Percentiles rank a stretch among this genome's conserved stretches.
Conservation (phyloP, 1,284 basidiomycete species). For the Sporisorium sorghi region DNA sequence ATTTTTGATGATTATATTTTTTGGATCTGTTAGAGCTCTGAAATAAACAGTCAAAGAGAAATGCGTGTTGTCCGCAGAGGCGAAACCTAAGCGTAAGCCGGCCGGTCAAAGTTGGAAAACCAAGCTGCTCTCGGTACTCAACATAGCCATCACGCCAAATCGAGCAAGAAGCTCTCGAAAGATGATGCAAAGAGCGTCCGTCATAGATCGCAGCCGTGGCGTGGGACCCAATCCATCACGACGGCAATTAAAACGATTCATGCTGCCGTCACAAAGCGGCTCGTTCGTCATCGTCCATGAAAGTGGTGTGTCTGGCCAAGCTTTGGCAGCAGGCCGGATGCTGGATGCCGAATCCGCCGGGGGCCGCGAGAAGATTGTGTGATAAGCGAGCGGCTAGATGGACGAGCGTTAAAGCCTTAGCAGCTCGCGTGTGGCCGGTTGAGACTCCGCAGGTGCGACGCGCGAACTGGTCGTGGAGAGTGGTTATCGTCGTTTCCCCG, state of each 20-base stretch:
- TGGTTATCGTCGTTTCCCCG: slow-evolving; percentile 9
- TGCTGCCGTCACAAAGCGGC: no score
- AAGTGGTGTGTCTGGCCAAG: not conserved
- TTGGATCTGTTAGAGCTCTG: not conserved
- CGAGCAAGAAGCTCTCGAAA: no score
- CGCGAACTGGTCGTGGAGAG: no score
- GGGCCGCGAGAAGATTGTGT: no score
- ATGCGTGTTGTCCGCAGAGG: no score
- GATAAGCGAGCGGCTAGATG: not conserved
- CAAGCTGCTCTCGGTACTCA: no score
- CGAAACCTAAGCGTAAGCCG: no score
- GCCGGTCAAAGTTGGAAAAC: no score
- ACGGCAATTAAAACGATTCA: not conserved
- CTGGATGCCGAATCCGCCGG: not conserved
- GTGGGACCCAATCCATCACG: not conserved
- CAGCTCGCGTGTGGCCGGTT: not conserved
- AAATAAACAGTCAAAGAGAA: not conserved
- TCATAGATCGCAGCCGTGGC: no score
- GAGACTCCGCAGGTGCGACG: slow-evolving; percentile 6
- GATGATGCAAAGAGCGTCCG: no score
- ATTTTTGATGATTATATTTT: not conserved
- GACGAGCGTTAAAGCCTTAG: slow-evolving; percentile 10
- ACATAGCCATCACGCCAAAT: no score
- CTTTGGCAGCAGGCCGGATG: not conserved
- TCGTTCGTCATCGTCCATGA: not conserved